Percentiles rank a stretch among this genome's conserved stretches.
These are phyloP conservation scores for Cercospora berteroae DNA, from an alignment of 2,329 filamentous ascomycete species.

Conservation along the genomic window DNA sequence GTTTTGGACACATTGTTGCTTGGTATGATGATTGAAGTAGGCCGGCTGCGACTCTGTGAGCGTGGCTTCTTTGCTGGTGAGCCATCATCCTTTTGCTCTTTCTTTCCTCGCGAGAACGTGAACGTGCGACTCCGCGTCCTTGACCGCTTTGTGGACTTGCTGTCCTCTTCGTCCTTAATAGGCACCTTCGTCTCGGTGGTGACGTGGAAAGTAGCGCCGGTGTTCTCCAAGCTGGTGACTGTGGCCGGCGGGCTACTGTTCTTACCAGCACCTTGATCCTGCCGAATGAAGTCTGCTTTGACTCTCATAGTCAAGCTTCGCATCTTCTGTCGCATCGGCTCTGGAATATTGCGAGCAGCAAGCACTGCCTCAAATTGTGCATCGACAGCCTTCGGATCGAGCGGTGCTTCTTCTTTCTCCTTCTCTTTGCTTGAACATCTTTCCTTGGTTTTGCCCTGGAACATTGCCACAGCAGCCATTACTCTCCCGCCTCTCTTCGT, in stretches of 20 bases:
- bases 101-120: conserved; percentile 69
- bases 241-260: conserved; percentile 55
- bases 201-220: conserved; percentile 30
- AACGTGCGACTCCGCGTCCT: conserved; percentile 72
- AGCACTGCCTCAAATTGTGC: conserved; percentile 61
- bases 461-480: conserved; percentile 63
- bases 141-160: conserved; percentile 43
- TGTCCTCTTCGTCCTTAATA: conserved; percentile 29
- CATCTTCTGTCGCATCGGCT: conserved; percentile 94
- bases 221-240: conserved; percentile 47
- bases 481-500: conserved; percentile 55
- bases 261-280: conserved; percentile 60
- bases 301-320: conserved; percentile 81
- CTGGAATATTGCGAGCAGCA: conserved; percentile 87
- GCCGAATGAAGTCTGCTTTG: conserved; percentile 92
- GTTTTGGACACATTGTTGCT: conserved; percentile 23
- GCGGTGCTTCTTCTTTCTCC: conserved; percentile 42
- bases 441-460: conserved; percentile 54
- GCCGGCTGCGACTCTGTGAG: conserved; percentile 59
- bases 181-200: conserved; percentile 28
- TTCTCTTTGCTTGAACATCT: conserved; percentile 34
- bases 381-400: conserved; percentile 58
- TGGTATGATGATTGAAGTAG: conserved; percentile 63
- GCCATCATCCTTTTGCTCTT: conserved; percentile 31
- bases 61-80: conserved; percentile 70